phyloP scores from a whole-genome alignment of 768 basidiomycete species.

The Pleurotus ostreatus region DNA sequence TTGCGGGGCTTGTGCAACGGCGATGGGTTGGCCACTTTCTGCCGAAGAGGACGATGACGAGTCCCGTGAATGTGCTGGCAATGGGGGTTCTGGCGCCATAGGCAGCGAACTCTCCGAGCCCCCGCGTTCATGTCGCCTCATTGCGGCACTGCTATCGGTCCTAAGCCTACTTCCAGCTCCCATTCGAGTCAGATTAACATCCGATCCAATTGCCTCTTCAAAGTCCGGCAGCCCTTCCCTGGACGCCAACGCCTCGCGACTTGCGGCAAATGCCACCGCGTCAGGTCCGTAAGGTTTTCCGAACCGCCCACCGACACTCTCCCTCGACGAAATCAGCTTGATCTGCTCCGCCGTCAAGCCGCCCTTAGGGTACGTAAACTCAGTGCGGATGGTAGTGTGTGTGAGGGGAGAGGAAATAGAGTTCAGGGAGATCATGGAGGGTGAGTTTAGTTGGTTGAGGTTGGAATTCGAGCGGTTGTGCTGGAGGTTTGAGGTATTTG shows the following conservation, averaged over 20 bases:
- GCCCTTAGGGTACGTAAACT: constrained; percentile 61
- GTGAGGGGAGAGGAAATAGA: constrained; percentile 75
- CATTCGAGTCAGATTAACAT: not conserved
- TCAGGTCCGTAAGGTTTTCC: constrained; percentile 75
- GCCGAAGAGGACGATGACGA: too few relatives aligned
- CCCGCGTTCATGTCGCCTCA: not conserved
- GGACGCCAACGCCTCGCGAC: constrained; percentile 25
- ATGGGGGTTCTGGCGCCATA: not conserved
- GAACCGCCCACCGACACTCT: constrained; percentile 57
- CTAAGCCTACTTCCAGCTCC: not conserved
- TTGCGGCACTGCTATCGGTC: not conserved
- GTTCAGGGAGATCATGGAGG: constrained; percentile 66
- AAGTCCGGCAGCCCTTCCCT: constrained; percentile 49
- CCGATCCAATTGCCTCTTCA: constrained; percentile 24
- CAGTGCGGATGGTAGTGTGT: constrained; percentile 68
- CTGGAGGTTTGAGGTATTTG: not conserved
- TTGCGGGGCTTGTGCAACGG: not conserved
- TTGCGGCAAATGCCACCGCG: constrained; percentile 61
- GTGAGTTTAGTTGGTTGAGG: constrained; percentile 46
- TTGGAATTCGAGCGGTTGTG: too few relatives aligned
- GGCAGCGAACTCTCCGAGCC: not conserved
- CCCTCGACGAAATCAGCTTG: constrained; percentile 64
- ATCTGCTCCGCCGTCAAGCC: constrained; percentile 65
- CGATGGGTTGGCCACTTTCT: not conserved
- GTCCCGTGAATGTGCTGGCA: not conserved